A percentile compares a stretch with the other conserved stretches of the same genome.
These are phyloP conservation scores for Trametes coccinea DNA, from an alignment of 768 basidiomycete species.

Conservation along the genomic window DNA sequence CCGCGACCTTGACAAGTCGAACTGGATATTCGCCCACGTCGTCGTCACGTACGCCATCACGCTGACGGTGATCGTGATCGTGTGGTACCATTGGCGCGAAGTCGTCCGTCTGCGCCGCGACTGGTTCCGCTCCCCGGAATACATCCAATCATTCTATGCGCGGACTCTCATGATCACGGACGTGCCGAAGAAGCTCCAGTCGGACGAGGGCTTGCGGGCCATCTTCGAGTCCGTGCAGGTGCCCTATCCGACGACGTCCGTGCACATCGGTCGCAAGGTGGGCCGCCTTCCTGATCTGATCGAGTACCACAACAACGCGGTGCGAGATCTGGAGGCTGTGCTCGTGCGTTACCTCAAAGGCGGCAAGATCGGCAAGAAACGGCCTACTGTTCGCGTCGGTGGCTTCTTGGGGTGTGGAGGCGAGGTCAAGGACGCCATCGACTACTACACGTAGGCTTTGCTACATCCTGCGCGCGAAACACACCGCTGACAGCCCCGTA, in stretches of 20 bases:
- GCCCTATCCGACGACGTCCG: constrained; percentile 89
- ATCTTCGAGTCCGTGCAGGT: constrained; percentile 71
- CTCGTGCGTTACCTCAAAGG: constrained; percentile 90
- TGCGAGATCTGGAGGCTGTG: constrained; percentile 86
- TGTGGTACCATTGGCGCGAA: constrained; percentile 72
- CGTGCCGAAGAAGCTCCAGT: constrained; percentile 79
- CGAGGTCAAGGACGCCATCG: constrained; percentile 85
- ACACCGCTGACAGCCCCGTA: constrained; percentile 23
- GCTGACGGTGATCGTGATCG: constrained; percentile 64
- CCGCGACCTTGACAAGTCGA: constrained; percentile 66
- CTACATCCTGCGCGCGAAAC: too few species aligned
- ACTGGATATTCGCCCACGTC: constrained; percentile 81
- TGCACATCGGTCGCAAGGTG: constrained; percentile 85
- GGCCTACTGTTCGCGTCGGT: constrained; percentile 81
- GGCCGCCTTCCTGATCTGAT: constrained; percentile 89
- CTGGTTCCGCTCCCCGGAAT: constrained; percentile 92
- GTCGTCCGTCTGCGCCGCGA: constrained; percentile 78
- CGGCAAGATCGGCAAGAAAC: constrained; percentile 72
- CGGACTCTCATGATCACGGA: constrained; percentile 83
- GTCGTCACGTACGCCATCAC: constrained; percentile 82
- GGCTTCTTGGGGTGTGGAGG: constrained; percentile 85
- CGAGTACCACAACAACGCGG: constrained; percentile 90
- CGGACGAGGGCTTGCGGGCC: constrained; percentile 78
- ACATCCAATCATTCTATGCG: constrained; percentile 88
- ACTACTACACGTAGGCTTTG: constrained; percentile 89